Percentiles rank a stretch among this genome's conserved stretches.
phyloP scores from a whole-genome alignment of 176 grass and related monocot species.

The Zea luxurians region DNA sequence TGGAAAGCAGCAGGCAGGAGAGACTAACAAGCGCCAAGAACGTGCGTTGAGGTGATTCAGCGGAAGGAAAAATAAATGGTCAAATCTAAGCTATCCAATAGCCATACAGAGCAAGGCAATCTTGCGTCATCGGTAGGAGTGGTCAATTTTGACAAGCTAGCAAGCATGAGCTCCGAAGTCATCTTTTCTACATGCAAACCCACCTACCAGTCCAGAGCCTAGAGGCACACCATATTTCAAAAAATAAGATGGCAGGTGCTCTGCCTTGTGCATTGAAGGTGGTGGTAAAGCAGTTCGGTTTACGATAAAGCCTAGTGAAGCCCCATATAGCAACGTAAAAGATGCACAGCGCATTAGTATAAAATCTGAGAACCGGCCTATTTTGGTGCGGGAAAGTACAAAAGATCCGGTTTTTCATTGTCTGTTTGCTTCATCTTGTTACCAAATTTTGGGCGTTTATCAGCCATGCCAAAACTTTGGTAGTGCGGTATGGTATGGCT shows the following conservation, averaged over 20 bases:
- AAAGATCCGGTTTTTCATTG: background rate
- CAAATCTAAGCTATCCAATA: constrained; percentile 21
- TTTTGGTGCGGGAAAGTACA: background rate
- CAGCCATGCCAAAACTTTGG: background rate
- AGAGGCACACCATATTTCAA: background rate
- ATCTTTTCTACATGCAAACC: background rate
- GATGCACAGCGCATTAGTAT: background rate
- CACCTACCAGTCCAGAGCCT: background rate
- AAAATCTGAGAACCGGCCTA: background rate
- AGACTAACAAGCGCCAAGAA: background rate
- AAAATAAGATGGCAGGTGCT: too few species aligned
- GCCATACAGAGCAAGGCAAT: background rate
- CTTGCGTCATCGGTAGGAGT: background rate
- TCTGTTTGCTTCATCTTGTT: background rate
- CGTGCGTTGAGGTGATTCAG: background rate
- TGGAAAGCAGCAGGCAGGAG: background rate
- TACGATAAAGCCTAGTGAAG: background rate
- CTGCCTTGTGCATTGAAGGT: background rate
- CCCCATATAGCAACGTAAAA: background rate
- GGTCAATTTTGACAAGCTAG: background rate
- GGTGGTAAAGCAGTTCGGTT: background rate
- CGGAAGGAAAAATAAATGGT: background rate
- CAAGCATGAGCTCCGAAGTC: background rate
- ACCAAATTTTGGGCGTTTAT: background rate
- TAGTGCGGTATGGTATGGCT: background rate